Evolutionary conservation across 495 filamentous ascomycete species (phyloP), one percentile per base, ranked within the genome.

Genomic region (Aspergillus carlsbadensis): DNA sequence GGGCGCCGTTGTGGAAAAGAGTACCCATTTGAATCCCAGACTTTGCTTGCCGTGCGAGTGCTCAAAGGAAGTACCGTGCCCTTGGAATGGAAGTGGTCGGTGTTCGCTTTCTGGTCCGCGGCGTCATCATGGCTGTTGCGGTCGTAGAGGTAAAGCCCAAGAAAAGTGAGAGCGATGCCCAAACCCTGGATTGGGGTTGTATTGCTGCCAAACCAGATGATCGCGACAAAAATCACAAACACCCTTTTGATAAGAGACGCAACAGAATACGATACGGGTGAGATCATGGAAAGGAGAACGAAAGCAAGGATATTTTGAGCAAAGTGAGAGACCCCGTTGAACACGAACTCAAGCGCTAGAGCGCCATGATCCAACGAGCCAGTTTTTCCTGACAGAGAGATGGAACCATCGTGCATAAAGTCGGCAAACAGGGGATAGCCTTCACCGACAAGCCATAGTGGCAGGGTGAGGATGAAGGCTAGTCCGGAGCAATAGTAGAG

Each of bases 241-340:
- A 99, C 94, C 24, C 94, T 87, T 71, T 99, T 99, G 59, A 98
- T 92, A 44, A 99, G 78, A 35, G 86, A 90, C 21, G 94, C 94
- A 34, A 99, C 93, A 0, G 90, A 96, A 77, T 99, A 99, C 2
- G 95, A 97, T 31, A 99, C 94, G 4, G 94, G 94, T 2, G 89
- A 94, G 11, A 97, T 86, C 78, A 96, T 85, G 45, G 90, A 92
- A 17, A 98, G 77, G 10, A 99, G 78, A 35, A 96, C 76, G 63
- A 99, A 99, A 0, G 94, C 94, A 48, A 98, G 79, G 36, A 99
- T 93, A 67, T 94, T 96, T 61, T 99, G 94, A 1, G 84, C 90
- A 68, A 99, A 99, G 67, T 99, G 94, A 68, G 95, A 96, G 6
- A 91, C 88, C 41, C 94, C 94, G 67, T 98, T 99, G 79, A 99